Percentiles rank a stretch among this genome's conserved stretches.
phyloP scores from a whole-genome alignment of 257 asterid species.

The Plantago major region DNA sequence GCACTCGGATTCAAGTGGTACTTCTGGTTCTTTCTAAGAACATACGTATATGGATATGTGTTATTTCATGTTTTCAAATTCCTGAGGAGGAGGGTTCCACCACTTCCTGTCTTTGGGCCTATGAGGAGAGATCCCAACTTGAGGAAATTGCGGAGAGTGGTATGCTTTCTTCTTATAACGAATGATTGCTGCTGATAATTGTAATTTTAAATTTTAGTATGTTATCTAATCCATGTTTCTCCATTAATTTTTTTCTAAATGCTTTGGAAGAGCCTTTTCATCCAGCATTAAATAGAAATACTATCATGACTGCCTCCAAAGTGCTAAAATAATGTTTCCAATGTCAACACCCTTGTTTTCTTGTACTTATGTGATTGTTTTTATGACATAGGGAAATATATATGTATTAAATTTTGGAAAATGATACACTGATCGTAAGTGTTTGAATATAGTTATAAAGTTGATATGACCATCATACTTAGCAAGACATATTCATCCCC shows the following conservation, averaged over 20 bases:
- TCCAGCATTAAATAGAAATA: not conserved
- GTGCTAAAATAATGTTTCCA: not conserved
- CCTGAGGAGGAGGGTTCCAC: slow-evolving; percentile 66
- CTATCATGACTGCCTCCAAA: not conserved
- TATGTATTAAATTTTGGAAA: no score
- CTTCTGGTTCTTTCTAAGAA: slow-evolving; percentile 72
- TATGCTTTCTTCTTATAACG: slow-evolving; percentile 31
- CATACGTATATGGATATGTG: slow-evolving; percentile 59
- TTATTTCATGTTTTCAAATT: slow-evolving; percentile 47
- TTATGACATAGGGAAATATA: no score
- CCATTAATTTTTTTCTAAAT: not conserved
- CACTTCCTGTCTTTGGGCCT: slow-evolving; percentile 76
- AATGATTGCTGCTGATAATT: not conserved
- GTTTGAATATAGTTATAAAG: not conserved
- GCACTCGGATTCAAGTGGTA: slow-evolving; percentile 52
- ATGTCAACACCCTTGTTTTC: not conserved
- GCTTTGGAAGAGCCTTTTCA: not conserved
- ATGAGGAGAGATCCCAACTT: slow-evolving; percentile 68
- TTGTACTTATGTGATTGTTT: no score
- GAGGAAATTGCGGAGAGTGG: slow-evolving; percentile 74
- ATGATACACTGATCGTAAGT: not conserved
- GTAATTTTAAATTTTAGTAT: slow-evolving; percentile 2
- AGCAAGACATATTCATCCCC: not conserved
- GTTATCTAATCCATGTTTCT: slow-evolving; percentile 12
- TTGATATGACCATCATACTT: slow-evolving; percentile 3